Percentiles rank a stretch among this genome's conserved stretches.
Conservation (phyloP, 2,329 filamentous ascomycete species). For the Proliferodiscus dingleyae region DNA sequence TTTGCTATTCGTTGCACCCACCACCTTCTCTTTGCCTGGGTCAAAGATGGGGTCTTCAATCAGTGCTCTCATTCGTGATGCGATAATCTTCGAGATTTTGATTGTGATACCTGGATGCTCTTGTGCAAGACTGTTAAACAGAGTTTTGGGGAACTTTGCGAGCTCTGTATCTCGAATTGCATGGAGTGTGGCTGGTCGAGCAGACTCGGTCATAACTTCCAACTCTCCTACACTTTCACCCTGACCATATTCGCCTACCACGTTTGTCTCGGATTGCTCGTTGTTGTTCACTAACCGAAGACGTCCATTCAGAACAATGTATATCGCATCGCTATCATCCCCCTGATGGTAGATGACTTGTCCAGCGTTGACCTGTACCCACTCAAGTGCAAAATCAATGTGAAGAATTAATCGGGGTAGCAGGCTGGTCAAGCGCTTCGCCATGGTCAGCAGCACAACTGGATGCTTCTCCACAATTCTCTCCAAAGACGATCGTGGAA, state of each 20-base stretch:
- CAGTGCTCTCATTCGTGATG: constrained; percentile 84
- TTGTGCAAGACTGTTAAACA: constrained; percentile 96
- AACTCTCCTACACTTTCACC: constrained; percentile 96
- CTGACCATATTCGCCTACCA: constrained; percentile 89
- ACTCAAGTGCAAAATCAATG: constrained; percentile 97
- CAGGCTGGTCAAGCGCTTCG: constrained; percentile 85
- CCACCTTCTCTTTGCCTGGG: constrained; percentile 57
- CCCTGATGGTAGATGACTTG: constrained; percentile 91
- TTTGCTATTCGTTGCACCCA: constrained; percentile 56
- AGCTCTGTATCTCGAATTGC: constrained; percentile 95
- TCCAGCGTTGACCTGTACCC: constrained; percentile 93
- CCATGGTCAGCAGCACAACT: constrained; percentile 89
- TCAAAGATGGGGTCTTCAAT: constrained; percentile 75
- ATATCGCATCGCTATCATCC: constrained; percentile 97
- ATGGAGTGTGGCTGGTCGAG: constrained; percentile 83
- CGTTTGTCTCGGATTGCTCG: constrained; percentile 74
- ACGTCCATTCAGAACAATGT: constrained; percentile 92
- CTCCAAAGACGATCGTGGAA: constrained; percentile 80
- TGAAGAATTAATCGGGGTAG: constrained; percentile 86
- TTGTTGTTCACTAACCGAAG: constrained; percentile 79
- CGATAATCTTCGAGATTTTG: constrained; percentile 98
- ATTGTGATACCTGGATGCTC: constrained; percentile 98
- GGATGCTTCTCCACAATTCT: constrained; percentile 90
- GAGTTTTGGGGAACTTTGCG: constrained; percentile 88
- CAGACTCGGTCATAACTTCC: constrained; percentile 92